phyloP scores from a whole-genome alignment of 1,284 basidiomycete species.

The Paramarasmius palmivorus region DNA sequence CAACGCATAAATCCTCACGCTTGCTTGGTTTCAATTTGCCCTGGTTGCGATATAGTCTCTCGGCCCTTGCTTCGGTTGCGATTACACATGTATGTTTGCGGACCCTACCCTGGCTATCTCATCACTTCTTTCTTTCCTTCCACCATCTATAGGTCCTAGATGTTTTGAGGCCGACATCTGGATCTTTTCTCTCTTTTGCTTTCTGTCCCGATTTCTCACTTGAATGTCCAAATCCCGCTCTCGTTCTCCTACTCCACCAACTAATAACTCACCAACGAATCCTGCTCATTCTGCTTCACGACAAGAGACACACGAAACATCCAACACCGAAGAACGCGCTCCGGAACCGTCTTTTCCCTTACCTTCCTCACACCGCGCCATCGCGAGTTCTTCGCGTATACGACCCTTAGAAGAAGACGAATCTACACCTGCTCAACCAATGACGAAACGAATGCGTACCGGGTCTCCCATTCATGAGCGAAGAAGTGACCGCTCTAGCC shows the following conservation, averaged over 20 bases:
- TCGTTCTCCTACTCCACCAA: conserved; percentile 42
- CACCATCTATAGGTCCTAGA: conserved; percentile 30
- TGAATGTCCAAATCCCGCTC: conserved; percentile 50
- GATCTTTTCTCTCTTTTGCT: conserved; percentile 30
- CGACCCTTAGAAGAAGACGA: conserved; percentile 24
- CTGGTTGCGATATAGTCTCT: conserved; percentile 14
- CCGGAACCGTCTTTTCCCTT: conserved; percentile 31
- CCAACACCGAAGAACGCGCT: conserved; percentile 24
- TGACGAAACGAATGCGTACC: conserved; percentile 28
- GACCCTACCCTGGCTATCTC: conserved; percentile 13
- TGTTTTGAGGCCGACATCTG: conserved; percentile 42
- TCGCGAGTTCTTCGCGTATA: conserved; percentile 16
- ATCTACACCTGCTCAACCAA: conserved; percentile 27
- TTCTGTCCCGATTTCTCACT: conserved; percentile 24
- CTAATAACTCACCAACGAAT: conserved; percentile 31
- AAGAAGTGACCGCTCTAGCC: conserved; percentile 34
- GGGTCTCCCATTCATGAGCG: conserved; percentile 26
- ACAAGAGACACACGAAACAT: conserved; percentile 34
- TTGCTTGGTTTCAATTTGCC: conserved; percentile 8
- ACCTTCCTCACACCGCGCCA: conserved; percentile 20
- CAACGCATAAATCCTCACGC: conserved; percentile 4
- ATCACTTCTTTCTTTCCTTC: conserved; percentile 17
- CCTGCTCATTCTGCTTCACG: conserved; percentile 40
- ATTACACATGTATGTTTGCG: conserved; percentile 16
- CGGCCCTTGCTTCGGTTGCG: conserved; percentile 15